Evolutionary conservation across 768 basidiomycete genomes (phyloP), one percentile per base, ranked within the genome.

Genomic region (Lactarius akahatsu): DNA sequence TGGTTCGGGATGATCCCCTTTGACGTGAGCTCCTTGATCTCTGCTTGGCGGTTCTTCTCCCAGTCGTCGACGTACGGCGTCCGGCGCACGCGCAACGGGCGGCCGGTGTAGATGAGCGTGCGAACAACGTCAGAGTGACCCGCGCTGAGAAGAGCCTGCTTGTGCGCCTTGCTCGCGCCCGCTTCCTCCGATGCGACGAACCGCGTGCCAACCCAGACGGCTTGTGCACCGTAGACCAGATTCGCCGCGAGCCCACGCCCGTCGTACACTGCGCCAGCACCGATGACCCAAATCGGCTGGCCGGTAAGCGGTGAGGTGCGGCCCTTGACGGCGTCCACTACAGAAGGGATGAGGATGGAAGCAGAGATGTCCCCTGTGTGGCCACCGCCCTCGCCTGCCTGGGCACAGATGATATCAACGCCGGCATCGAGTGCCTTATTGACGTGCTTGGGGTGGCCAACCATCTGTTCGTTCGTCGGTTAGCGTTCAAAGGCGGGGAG

Each of bases 401-500:
- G 94, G 4, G 94, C 94, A 72, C 95, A 97, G 74, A 98, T 96
- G 67, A 98, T 80, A 73, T 98, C 95, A 38, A 92, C 90, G 41
- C 95, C 96, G 41, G 82, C 88, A 3, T 83, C 91, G 38, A 96
- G 83, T 9, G 92, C 92, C 75, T 91, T 92, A 57, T 79, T 69
- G 55, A 91, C 91, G 75, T 94, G 92, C 74, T 94, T 96, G 15
- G 94, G 94, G 73, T 94, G 92, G n/a, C 95, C 95, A 65, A 96
- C 89, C 92, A 94, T 94, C 82, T 85, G 40, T 15, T 13, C 7
- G 26, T 41, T 32, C 4, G 11, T 20, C 4, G 1, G 6, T 28
- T 28, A 40, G 18, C 36, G 40, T 20, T 8, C 23, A 20, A 4
- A 6, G 9, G 7, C 36, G 20, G 18, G 10, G 10, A 10, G 16